Percentiles rank a stretch among this genome's conserved stretches.
Conservation (phyloP, 768 basidiomycete species). For the Podaxis rugospora region DNA sequence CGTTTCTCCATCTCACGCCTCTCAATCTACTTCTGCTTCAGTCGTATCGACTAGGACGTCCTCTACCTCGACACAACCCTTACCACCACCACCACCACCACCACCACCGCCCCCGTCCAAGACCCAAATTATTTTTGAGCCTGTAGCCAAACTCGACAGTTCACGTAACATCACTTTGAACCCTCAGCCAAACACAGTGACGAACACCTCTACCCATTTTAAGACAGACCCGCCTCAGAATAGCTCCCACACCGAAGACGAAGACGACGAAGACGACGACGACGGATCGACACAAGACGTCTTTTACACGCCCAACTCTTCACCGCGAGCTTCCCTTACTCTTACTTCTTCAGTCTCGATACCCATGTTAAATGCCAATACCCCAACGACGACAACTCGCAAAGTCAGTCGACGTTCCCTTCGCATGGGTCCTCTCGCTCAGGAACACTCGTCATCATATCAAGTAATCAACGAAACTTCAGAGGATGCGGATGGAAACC, state of each 20-base stretch:
- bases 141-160: not conserved
- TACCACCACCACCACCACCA: not conserved
- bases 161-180: constrained; percentile 9
- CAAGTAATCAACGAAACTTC: not conserved
- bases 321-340: constrained; percentile 46
- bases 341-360: constrained; percentile 28
- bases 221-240: constrained; percentile 14
- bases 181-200: constrained; percentile 4
- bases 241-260: not conserved
- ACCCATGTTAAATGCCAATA: constrained; percentile 22
- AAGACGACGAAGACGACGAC: constrained; percentile 11
- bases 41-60: constrained; percentile 3
- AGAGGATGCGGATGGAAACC: constrained; percentile 4
- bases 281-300: constrained; percentile 30
- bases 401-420: constrained; percentile 23
- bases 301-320: constrained; percentile 61
- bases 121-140: not conserved
- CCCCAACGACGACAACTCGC: constrained; percentile 16
- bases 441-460: not conserved
- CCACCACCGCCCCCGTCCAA: not conserved
- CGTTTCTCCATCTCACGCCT: constrained; percentile 5
- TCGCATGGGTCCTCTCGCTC: constrained; percentile 8
- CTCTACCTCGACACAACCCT: not conserved
- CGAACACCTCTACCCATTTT: constrained; percentile 15
- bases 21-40: not conserved